phyloP scores from a whole-genome alignment of 148 eudicot species.

The Pouteria glomerata region DNA sequence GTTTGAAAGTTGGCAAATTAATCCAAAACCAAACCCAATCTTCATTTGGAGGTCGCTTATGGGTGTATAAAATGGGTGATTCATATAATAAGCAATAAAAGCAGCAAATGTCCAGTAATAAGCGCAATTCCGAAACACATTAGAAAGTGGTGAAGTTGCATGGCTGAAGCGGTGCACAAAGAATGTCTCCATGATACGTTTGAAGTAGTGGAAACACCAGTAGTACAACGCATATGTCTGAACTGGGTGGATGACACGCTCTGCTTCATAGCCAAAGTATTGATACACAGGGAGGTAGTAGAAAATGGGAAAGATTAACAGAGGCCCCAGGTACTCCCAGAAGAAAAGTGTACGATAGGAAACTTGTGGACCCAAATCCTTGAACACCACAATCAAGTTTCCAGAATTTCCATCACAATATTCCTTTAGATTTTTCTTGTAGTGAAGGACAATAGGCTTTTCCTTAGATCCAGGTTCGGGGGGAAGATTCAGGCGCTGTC shows the following conservation, averaged over 20 bases:
- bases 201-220: constrained; percentile 96
- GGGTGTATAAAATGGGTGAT: constrained; percentile 91
- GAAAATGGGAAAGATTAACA: constrained; percentile 79
- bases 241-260: constrained; percentile 70
- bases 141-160: constrained; percentile 90
- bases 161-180: constrained; percentile 97
- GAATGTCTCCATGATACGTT: constrained; percentile 93
- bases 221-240: constrained; percentile 89
- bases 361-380: constrained; percentile 94
- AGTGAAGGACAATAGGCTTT: constrained; percentile 67
- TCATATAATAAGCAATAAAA: constrained; percentile 81
- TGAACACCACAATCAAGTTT: constrained; percentile 65
- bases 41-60: constrained; percentile 88
- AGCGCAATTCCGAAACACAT: constrained; percentile 83
- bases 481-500: constrained; percentile 93
- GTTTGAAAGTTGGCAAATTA: constrained; percentile 74
- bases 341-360: constrained; percentile 90
- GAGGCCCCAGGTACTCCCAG: constrained; percentile 88
- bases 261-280: constrained; percentile 72
- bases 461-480: constrained; percentile 70
- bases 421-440: constrained; percentile 67
- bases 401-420: constrained; percentile 48
- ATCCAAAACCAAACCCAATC: constrained; percentile 79
- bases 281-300: constrained; percentile 69
- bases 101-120: constrained; percentile 97